phyloP scores from a whole-genome alignment of 352 stramenopile species.

The Globisporangium rhizosaccharum region DNA sequence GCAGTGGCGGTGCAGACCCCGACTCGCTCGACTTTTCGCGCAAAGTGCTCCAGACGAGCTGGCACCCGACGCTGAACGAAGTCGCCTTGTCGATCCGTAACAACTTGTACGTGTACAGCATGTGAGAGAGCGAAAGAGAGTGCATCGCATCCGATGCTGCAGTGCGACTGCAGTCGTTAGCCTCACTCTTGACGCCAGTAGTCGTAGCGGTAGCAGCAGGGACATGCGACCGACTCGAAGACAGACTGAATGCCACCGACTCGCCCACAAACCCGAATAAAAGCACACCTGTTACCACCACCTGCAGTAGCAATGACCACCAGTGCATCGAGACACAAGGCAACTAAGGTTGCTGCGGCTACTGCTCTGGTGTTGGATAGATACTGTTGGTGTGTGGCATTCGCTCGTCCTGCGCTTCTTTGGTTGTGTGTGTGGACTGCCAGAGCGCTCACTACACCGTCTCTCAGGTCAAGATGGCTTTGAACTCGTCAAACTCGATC shows the following conservation, averaged over 20 bases:
- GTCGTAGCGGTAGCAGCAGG: no score
- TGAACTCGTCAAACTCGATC: conserved; percentile 97
- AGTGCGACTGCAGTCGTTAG: no score
- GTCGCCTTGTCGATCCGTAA: conserved; percentile 80
- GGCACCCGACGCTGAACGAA: conserved; percentile 76
- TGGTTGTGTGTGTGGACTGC: not conserved
- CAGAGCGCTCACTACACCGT: not conserved
- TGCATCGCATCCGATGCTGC: not conserved
- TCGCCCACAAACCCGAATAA: no score
- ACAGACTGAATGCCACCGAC: no score
- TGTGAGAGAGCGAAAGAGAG: conserved; percentile 15
- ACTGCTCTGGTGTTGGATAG: no score
- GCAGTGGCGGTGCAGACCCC: conserved; percentile 20
- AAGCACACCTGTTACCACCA: no score
- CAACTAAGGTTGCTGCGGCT: no score
- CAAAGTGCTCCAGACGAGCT: conserved; percentile 84
- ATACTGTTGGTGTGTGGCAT: no score
- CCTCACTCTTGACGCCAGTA: not conserved
- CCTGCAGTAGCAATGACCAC: no score
- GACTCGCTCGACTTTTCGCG: conserved; percentile 77
- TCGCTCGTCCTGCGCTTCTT: not conserved
- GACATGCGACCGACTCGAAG: no score
- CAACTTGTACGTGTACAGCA: conserved; percentile 79
- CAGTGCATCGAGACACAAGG: no score
- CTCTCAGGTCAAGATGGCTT: conserved; percentile 72